Base-by-base conservation (phyloP, 371 early-diverging fungal genomes). In the Mucor racemosus region DNA sequence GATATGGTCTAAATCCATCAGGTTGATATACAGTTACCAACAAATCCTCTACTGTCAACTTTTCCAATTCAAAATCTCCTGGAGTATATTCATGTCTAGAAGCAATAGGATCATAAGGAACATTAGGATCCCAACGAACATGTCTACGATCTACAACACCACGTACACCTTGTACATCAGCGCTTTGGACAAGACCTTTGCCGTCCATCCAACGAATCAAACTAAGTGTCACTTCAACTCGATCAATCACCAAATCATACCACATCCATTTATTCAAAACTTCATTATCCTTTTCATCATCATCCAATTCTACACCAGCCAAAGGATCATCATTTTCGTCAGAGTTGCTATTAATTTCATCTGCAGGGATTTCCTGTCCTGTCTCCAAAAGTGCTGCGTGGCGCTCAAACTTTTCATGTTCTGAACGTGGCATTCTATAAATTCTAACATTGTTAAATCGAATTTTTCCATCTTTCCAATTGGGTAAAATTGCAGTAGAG, bases 201-300 rank as follows among this genome's bases (percentile, higher is more conserved):
- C 95, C 94, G 66, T 97, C 96, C 71, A 97, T 83, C 93, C 94
- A 97, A 26, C 95, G 87, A 84, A 94, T 91, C 41, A 97, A 83
- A 38, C 91, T 92, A 11, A 98, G 76, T 0, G 93, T 89, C 19
- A 97, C 92, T 44, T 97, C 94, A 8, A 96, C 88, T 21, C 90
- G 86, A 42, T 95, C 89, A 38, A 97, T 84, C 5, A 86, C 87
- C 42, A 96, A 65, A 67, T 96, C 94, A 81, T 93, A 97, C 86
- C 84, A 84, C 84, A 81, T 81, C 71, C 75, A 81, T 0, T 71
- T 70, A 42, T 64, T 80, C 41, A 84, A 53, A 5, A 77, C 82
- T 48, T 75, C 78, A 60, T 76, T 76, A 14, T 77, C 65, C 40
- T 73, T 73, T 65, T 82, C 83, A 41, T 82, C 83, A 4, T 82